Percentiles rank a stretch among this genome's conserved stretches.
These are phyloP conservation scores for Sporisorium sorghi DNA, from an alignment of 1,284 basidiomycete species.

Conservation along the genomic window DNA sequence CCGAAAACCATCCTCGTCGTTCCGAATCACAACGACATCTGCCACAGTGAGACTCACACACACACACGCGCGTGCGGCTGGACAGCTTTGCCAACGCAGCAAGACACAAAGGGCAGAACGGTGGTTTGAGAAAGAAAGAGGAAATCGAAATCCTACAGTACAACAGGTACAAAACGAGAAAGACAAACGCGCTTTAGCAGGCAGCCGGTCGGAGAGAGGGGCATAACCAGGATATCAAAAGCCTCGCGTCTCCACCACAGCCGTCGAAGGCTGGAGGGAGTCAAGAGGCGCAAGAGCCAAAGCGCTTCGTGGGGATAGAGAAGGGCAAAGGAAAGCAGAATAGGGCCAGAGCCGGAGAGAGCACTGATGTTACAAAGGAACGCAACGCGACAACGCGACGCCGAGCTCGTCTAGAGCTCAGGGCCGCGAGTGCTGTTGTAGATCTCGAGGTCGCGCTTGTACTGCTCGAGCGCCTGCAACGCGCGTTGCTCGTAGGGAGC, in stretches of 20 bases:
- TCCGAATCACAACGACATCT: background rate
- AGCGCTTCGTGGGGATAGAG: background rate
- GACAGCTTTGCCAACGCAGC: too few relatives aligned
- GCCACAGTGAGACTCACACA: too few relatives aligned
- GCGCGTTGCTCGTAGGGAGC: constrained; percentile 55
- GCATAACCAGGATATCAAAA: constrained; percentile 3
- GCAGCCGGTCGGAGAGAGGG: background rate
- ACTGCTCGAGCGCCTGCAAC: constrained; percentile 46
- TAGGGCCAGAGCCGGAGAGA: too few relatives aligned
- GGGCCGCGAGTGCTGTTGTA: constrained; percentile 44
- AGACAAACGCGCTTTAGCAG: constrained; percentile 6
- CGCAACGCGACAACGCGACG: background rate
- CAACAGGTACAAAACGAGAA: constrained; percentile 27
- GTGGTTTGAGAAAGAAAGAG: constrained; percentile 19
- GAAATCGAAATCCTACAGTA: constrained; percentile 27
- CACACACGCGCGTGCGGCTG: too few relatives aligned
- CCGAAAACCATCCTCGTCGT: background rate
- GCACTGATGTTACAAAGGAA: constrained; percentile 22
- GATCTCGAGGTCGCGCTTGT: constrained; percentile 50
- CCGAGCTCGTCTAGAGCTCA: constrained; percentile 23
- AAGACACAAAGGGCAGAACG: constrained; percentile 9
- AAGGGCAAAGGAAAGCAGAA: background rate
- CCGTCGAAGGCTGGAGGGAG: background rate
- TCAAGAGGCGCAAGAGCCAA: constrained; percentile 6
- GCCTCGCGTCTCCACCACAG: background rate